Percentiles rank a stretch among this genome's conserved stretches.
phyloP scores from a whole-genome alignment of 192 early-diverging fungal species.

The Geranomyces michiganensis region DNA sequence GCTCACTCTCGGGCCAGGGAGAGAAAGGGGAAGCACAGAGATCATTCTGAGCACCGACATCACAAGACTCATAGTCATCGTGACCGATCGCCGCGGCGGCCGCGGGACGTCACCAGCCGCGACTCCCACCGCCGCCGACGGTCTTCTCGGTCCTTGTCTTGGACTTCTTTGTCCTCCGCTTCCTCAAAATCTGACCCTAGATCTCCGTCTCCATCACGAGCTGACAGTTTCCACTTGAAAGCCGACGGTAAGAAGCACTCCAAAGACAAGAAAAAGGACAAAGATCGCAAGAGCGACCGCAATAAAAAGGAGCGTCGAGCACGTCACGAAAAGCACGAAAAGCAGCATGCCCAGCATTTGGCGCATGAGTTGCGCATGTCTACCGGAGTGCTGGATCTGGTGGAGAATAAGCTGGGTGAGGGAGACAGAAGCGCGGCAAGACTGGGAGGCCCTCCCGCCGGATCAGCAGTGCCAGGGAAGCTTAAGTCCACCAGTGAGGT shows the following conservation, averaged over 20 bases:
- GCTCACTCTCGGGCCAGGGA: too few species aligned
- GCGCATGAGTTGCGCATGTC: background rate
- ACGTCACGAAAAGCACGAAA: background rate
- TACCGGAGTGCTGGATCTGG: conserved; percentile 20
- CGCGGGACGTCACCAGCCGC: too few species aligned
- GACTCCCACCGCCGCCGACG: too few species aligned
- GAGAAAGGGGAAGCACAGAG: too few species aligned
- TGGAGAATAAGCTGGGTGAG: conserved; percentile 5
- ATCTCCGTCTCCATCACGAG: background rate
- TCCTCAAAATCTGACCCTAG: background rate
- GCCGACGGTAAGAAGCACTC: conserved; percentile 14
- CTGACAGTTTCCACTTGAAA: background rate
- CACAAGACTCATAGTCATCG: background rate
- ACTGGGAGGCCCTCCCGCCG: too few species aligned
- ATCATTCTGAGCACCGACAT: too few species aligned
- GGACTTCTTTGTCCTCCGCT: conserved; percentile 7
- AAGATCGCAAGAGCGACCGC: background rate
- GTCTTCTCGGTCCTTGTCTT: background rate
- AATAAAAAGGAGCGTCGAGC: background rate
- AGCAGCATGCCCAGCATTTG: conserved; percentile 6
- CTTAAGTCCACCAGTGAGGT: background rate
- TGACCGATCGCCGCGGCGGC: too few species aligned
- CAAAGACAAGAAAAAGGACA: conserved; percentile 7
- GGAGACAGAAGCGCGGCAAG: too few species aligned
- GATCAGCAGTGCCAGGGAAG: background rate